These are phyloP conservation scores for Entonaema liquescens DNA, from an alignment of 495 filamentous ascomycete genomes.

Conservation along the genomic window DNA sequence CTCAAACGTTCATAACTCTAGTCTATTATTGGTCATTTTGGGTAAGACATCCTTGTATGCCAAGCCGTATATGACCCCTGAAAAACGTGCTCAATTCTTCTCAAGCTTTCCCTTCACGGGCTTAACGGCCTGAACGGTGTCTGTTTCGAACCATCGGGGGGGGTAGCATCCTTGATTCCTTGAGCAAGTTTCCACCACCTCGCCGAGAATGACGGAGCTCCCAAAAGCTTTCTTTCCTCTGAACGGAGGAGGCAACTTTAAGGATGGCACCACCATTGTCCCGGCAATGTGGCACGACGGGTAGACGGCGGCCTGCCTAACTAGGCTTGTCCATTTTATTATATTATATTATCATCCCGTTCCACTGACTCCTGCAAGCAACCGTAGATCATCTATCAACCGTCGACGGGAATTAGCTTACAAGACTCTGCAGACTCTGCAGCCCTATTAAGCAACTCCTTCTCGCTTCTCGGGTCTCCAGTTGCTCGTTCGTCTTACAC, in stretches of 20 bases:
- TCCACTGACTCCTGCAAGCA: constrained; percentile 9
- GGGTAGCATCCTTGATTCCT: constrained; percentile 33
- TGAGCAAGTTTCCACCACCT: constrained; percentile 34
- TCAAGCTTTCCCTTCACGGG: constrained; percentile 38
- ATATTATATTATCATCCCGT: constrained; percentile 28
- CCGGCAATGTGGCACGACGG: constrained; percentile 28
- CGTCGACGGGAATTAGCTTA: constrained; percentile 16
- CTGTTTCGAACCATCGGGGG: constrained; percentile 31
- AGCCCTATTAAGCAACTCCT: constrained; percentile 18
- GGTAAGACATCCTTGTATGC: constrained; percentile 23
- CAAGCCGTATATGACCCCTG: constrained; percentile 28
- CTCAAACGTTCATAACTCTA: constrained; percentile 17
- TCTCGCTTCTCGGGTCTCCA: constrained; percentile 19
- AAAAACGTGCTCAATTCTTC: constrained; percentile 48
- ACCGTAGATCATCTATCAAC: constrained; percentile 23
- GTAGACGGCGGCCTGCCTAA: constrained; percentile 3
- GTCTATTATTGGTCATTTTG: constrained; percentile 16
- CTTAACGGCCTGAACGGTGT: constrained; percentile 22
- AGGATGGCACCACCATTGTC: constrained; percentile 12
- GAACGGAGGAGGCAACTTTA: not conserved
- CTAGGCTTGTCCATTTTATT: constrained; percentile 3
- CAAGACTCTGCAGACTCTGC: constrained; percentile 21
- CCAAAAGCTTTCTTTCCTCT: not conserved
- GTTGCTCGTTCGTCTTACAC: constrained; percentile 13
- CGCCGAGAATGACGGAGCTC: constrained; percentile 15